phyloP scores from a whole-genome alignment of 139 green algal genomes.

The Coelastrella sp. region DNA sequence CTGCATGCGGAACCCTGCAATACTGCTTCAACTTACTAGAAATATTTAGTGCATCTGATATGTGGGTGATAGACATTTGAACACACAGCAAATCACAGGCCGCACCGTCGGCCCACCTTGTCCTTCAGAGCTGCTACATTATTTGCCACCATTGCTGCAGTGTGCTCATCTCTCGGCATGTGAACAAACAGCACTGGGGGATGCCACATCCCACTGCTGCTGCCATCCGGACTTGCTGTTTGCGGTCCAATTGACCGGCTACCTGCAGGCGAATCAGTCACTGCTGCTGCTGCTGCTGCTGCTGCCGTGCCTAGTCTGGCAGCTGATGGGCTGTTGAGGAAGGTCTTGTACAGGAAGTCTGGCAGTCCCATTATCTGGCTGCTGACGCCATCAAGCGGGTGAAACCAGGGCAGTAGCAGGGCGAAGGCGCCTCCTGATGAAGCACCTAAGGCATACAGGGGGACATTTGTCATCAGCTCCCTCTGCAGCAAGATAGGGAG shows the following conservation, averaged over 20 bases:
- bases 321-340: constrained; percentile 15
- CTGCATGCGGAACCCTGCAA: too few species aligned
- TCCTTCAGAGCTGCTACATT: constrained; percentile 35
- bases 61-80: too few species aligned
- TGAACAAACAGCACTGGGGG: constrained; percentile 73
- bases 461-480: constrained; percentile 59
- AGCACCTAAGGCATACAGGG: constrained; percentile 69
- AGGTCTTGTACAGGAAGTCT: constrained; percentile 14
- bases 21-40: too few species aligned
- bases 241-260: too few species aligned
- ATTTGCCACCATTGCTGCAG: constrained; percentile 40
- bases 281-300: not conserved
- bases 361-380: constrained; percentile 64
- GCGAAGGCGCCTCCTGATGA: constrained; percentile 72
- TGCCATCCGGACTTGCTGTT: too few species aligned
- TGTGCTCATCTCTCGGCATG: constrained; percentile 69
- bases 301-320: not conserved
- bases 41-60: too few species aligned
- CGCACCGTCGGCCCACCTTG: too few species aligned
- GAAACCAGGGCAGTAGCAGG: constrained; percentile 53
- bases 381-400: constrained; percentile 49
- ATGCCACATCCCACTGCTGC: constrained; percentile 34
- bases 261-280: not conserved
- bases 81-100: too few species aligned
- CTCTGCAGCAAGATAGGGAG: constrained; percentile 53